phyloP scores from a whole-genome alignment of 2,329 filamentous ascomycete species.

The Curvularia lunata region DNA sequence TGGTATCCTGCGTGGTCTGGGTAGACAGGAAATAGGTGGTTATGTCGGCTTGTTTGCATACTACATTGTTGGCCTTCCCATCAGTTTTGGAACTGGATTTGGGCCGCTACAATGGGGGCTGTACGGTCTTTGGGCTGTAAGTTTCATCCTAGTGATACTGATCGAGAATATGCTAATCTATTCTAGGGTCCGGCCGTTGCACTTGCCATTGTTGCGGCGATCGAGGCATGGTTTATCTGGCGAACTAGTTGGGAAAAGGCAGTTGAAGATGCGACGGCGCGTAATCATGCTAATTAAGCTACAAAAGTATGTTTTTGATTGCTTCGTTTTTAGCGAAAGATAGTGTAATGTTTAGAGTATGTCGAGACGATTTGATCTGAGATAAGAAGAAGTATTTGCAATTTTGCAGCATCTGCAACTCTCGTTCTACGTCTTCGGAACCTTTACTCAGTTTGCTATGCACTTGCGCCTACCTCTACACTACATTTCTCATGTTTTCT shows the following conservation, averaged over 20 bases:
- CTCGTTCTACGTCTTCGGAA: no score
- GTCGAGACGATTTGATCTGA: background rate
- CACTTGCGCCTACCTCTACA: no score
- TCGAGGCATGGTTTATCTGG: constrained; percentile 64
- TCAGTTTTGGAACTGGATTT: constrained; percentile 80
- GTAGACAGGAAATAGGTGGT: constrained; percentile 86
- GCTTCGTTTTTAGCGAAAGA: background rate
- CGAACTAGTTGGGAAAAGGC: constrained; percentile 63
- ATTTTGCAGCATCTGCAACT: background rate
- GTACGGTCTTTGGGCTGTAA: constrained; percentile 74
- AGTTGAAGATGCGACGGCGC: constrained; percentile 64
- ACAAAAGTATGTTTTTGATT: background rate
- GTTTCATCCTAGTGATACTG: constrained; percentile 10
- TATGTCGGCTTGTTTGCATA: constrained; percentile 88
- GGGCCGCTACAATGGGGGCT: constrained; percentile 76
- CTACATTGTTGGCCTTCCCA: constrained; percentile 83
- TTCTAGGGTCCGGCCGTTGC: constrained; percentile 63
- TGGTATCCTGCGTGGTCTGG: constrained; percentile 84
- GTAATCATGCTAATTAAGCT: constrained; percentile 54
- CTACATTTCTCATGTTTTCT: no score
- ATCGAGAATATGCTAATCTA: constrained; percentile 13
- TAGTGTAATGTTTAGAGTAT: background rate
- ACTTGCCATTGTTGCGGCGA: constrained; percentile 63
- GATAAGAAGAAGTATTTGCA: background rate
- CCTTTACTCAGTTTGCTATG: no score